These are phyloP conservation scores for Epichloe festucae DNA, from an alignment of 2,329 filamentous ascomycete genomes.

Conservation along the genomic window DNA sequence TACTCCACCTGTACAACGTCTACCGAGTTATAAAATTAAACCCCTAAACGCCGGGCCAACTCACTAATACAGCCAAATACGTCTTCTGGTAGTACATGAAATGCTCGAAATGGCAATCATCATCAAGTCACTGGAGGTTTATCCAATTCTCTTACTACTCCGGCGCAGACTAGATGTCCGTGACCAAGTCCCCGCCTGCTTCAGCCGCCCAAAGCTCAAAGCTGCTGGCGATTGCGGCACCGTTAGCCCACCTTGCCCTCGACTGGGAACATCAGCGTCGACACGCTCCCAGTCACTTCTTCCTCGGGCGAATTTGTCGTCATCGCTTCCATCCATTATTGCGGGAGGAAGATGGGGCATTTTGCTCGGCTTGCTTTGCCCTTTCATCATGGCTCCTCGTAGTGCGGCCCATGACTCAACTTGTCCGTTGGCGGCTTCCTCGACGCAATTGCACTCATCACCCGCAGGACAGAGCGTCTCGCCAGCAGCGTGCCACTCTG, in stretches of 20 bases:
- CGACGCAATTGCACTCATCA: conserved; percentile 50
- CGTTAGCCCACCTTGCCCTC: conserved; percentile 10
- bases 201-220: conserved; percentile 37
- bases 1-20: not conserved
- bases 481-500: conserved; percentile 44
- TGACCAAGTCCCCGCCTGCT: conserved; percentile 34
- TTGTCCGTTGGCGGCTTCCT: conserved; percentile 41
- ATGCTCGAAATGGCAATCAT: not conserved
- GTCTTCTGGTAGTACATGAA: not conserved
- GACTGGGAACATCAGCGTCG: conserved; percentile 11
- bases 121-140: not conserved
- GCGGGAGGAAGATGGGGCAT: conserved; percentile 16
- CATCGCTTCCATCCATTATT: conserved; percentile 16
- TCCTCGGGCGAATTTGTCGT: conserved; percentile 12
- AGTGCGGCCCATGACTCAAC: conserved; percentile 48
- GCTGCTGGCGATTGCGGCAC: conserved; percentile 22
- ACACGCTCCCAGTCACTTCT: conserved; percentile 17
- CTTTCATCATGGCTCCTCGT: conserved; percentile 24
- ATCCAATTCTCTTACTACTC: conserved; percentile 13
- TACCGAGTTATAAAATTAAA: not conserved
- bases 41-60: not conserved
- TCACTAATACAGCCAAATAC: not conserved
- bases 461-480: conserved; percentile 48
- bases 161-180: conserved; percentile 29
- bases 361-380: conserved; percentile 9